Evolutionary conservation across 495 filamentous ascomycete species (phyloP), one percentile per base, ranked within the genome.

Genomic region (Podospora sp.): DNA sequence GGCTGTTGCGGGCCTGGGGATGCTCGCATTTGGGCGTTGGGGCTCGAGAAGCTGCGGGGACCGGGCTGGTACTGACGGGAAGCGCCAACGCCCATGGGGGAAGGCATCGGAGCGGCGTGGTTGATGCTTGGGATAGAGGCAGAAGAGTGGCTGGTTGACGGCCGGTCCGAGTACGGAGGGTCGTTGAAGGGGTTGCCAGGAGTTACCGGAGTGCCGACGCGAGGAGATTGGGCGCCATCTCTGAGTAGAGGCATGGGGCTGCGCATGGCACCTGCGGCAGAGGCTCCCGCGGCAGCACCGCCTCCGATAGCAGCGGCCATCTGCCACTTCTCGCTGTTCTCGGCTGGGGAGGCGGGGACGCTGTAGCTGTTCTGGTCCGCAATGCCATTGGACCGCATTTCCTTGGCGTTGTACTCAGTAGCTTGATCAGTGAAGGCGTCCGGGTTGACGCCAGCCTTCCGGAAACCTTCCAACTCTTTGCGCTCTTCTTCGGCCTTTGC

Each of bases 391-490:
- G 67, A 60, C 60, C 68, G 70, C 74, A 79, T 75, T 14, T 79
- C 74, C 60, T 69, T 68, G 61, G 76, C 73, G 40, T 77, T 68
- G 66, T 83, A 83, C 66, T 82, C 80, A 24, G 76, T 62, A 7
- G 77, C 81, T 25, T 75, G 63, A 62, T 73, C 75, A 24, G 68
- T 66, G 64, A 83, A 78, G 40, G 76, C 77, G 65, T 84, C 82
- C 1, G 81, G 80, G 70, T 84, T 69, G 46, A 81, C 66, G 26
- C 82, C 82, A 64, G 72, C 74, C 68, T 76, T 78, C 62, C 75
- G 75, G 75, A 80, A 88, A 59, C 84, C 83, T 72, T 88, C 80
- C 65, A 90, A 80, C 76, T 91, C 90, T n/a, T 82, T 77, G 6
- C 86, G 87, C 68, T 91, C 88, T 56, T 81, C 81, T 71, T 86